Conservation (phyloP, 83 land plant species). For the Thuja plicata region DNA sequence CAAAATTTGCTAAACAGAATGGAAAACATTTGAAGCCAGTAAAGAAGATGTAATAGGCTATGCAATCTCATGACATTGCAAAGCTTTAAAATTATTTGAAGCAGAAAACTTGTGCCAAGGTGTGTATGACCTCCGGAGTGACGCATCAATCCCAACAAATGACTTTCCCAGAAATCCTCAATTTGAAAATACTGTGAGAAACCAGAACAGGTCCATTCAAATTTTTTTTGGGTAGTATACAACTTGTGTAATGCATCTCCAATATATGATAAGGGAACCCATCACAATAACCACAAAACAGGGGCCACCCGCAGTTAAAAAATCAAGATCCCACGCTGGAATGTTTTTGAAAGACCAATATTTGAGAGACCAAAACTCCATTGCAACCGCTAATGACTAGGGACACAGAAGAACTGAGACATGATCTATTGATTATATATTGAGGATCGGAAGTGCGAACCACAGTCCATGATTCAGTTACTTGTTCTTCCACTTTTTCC, state of each 20-base stretch:
- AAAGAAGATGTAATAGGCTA: not conserved
- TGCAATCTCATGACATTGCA: not conserved
- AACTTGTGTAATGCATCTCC: not conserved
- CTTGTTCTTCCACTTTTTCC: not conserved
- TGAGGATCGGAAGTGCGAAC: not conserved
- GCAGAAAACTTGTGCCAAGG: not conserved
- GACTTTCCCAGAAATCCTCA: not conserved
- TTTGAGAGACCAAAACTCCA: not conserved
- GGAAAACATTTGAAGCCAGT: not conserved
- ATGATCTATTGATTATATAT: not conserved
- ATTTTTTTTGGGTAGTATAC: not conserved
- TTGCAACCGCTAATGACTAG: not conserved
- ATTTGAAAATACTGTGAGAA: not conserved
- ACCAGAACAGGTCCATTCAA: not conserved
- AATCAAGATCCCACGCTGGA: no score
- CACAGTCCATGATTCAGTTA: not conserved
- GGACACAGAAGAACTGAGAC: not conserved
- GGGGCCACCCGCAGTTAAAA: rapidly evolving
- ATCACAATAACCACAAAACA: not conserved
- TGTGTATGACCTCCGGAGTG: not conserved
- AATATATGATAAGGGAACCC: not conserved
- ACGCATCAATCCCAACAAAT: not conserved
- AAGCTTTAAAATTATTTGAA: not conserved
- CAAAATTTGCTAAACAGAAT: not conserved
- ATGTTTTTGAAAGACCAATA: no score